These are phyloP conservation scores for Populus simonii DNA, from an alignment of 345 rosid genomes.

Conservation along the genomic window DNA sequence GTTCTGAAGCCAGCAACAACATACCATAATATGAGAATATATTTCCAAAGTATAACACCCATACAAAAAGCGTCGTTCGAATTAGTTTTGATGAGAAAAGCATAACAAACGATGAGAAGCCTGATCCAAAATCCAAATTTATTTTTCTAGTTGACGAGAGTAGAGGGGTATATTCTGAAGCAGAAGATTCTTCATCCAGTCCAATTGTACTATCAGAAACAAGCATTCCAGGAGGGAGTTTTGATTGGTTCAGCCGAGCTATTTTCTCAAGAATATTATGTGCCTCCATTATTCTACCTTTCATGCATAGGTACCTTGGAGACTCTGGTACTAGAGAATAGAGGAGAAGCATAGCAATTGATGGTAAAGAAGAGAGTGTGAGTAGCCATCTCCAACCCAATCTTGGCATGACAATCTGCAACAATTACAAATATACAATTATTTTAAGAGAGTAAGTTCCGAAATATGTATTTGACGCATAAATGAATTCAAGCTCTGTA, in stretches of 20 bases:
- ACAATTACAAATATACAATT: not conserved
- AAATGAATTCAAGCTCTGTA: too few species aligned
- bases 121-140: not conserved
- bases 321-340: conserved; percentile 13
- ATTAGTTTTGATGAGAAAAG: conserved; percentile 26
- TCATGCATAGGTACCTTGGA: conserved; percentile 17
- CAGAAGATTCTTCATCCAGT: conserved; percentile 7
- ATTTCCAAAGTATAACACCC: not conserved
- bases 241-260: conserved; percentile 9
- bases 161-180: conserved; percentile 11
- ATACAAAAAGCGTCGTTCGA: conserved; percentile 11
- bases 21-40: conserved; percentile 20
- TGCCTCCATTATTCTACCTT: conserved; percentile 14
- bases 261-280: conserved; percentile 20
- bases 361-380: conserved; percentile 15
- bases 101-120: conserved; percentile 10
- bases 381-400: conserved; percentile 20
- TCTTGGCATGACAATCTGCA: conserved; percentile 23
- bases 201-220: not conserved
- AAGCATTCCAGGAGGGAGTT: not conserved
- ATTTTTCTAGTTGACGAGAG: conserved; percentile 6
- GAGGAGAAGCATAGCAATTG: conserved; percentile 14
- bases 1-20: conserved; percentile 18
- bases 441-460: too few species aligned
- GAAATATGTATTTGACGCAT: too few species aligned